These are phyloP conservation scores for Pythium periplocum DNA, from an alignment of 352 stramenopile genomes.

Conservation along the genomic window DNA sequence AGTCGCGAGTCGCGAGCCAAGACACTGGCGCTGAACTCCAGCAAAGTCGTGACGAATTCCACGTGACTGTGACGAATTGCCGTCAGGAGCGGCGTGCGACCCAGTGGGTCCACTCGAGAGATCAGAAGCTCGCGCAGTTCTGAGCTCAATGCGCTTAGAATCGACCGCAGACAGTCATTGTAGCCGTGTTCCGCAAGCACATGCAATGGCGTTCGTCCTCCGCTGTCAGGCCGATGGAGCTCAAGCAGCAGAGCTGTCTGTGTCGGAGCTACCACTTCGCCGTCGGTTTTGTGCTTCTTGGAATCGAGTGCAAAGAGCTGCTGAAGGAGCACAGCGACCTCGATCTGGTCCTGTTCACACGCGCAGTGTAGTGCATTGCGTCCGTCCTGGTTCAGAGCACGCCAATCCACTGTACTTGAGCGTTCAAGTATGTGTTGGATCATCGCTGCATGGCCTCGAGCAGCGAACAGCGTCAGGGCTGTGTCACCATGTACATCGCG, in stretches of 20 bases:
- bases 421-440: conserved; percentile 17
- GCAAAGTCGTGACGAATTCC: neutral
- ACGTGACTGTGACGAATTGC: neutral
- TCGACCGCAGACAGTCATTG: conserved; percentile 42
- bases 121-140: conserved; percentile 23
- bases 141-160: conserved; percentile 19
- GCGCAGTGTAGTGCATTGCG: conserved; percentile 54
- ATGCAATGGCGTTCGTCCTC: conserved; percentile 39
- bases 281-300: neutral
- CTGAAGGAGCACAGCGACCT: conserved; percentile 41
- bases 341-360: conserved; percentile 56
- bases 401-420: conserved; percentile 6
- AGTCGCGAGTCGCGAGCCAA: conserved; percentile 14
- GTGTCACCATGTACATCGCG: conserved; percentile 38
- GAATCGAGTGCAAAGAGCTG: conserved; percentile 19
- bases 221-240: conserved; percentile 26
- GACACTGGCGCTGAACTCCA: neutral
- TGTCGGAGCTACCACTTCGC: neutral
- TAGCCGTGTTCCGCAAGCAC: conserved; percentile 36
- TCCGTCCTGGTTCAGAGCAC: conserved; percentile 18
- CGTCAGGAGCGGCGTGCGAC: conserved; percentile 16
- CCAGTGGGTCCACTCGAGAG: conserved; percentile 22
- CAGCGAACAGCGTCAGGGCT: conserved; percentile 49
- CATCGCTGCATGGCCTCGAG: conserved; percentile 31
- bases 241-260: neutral